Conservation (phyloP, 441 rosid genomes). For the Monsonia emarginata region DNA sequence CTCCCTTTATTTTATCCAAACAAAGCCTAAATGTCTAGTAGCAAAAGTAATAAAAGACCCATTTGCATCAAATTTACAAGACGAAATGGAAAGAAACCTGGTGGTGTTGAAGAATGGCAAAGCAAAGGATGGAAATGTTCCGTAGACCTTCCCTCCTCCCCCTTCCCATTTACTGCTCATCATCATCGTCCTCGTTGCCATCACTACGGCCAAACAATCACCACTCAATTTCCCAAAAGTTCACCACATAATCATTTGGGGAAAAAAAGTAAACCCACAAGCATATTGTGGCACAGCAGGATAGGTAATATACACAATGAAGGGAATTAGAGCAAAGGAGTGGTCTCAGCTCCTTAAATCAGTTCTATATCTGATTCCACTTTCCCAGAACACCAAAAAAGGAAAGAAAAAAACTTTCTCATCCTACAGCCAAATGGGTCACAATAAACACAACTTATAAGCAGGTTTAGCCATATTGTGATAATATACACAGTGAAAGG, state of each 20-base stretch:
- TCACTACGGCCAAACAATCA: not conserved
- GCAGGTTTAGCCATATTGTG: too few relatives aligned
- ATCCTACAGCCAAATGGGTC: too few relatives aligned
- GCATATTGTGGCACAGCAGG: not conserved
- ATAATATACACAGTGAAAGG: not conserved
- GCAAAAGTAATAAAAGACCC: not conserved
- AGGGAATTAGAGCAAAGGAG: not conserved
- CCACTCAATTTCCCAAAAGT: too few relatives aligned
- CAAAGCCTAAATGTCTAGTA: too few relatives aligned
- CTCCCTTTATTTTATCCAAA: too few relatives aligned
- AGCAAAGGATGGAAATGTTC: slow-evolving; percentile 3
- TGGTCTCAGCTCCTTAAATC: not conserved
- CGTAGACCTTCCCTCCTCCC: not conserved
- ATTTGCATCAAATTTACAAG: not conserved
- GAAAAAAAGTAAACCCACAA: not conserved
- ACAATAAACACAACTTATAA: too few relatives aligned
- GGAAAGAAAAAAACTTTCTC: too few relatives aligned
- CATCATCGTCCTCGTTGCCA: slow-evolving; percentile 9
- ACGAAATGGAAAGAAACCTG: slow-evolving; percentile 16
- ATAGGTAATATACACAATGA: not conserved
- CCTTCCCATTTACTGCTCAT: slow-evolving; percentile 8
- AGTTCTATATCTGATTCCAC: too few relatives aligned
- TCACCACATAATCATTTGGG: not conserved
- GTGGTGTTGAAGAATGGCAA: slow-evolving; percentile 10
- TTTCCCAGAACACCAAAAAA: too few relatives aligned